Evolutionary conservation across 1,139 yeast genomes (phyloP).

Genomic region (Spathaspora sp.): DNA sequence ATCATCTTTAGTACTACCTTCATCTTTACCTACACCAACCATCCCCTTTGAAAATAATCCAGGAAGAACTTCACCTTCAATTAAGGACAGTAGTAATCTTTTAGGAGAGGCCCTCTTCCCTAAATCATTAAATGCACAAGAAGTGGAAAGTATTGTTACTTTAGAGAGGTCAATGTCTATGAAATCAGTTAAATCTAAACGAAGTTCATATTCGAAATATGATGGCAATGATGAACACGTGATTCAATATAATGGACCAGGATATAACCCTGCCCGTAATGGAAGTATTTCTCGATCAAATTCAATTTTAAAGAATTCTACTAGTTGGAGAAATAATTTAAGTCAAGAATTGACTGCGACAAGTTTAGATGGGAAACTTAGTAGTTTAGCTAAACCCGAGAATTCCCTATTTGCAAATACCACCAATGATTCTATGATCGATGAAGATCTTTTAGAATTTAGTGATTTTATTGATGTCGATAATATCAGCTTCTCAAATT

Average conservation of each 20-base stretch:
- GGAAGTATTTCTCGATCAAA: conserved; percentile 30
- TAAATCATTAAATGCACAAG: conserved; percentile 60
- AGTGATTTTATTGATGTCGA: conserved; percentile 67
- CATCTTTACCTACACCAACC: too few species aligned
- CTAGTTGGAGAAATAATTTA: conserved; percentile 14
- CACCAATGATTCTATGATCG: conserved; percentile 18
- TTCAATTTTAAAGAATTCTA: conserved; percentile 49
- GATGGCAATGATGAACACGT: conserved; percentile 50
- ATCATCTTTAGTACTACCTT: not conserved
- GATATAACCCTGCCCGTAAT: conserved; percentile 14
- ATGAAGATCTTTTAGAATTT: conserved; percentile 52
- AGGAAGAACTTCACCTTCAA: conserved; percentile 7
- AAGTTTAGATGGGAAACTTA: conserved; percentile 12
- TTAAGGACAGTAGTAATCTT: conserved; percentile 12
- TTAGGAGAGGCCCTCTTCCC: conserved; percentile 73
- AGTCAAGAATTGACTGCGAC: conserved; percentile 16
- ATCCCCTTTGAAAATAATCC: not conserved
- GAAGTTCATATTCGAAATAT: conserved; percentile 45
- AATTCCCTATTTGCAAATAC: not conserved
- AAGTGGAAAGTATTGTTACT: conserved; percentile 72
- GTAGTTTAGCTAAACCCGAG: not conserved
- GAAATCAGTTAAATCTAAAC: conserved; percentile 44
- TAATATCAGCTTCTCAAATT: conserved; percentile 31
- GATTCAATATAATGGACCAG: conserved; percentile 29
- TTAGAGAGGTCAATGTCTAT: conserved; percentile 69